Percentiles rank a stretch among this genome's conserved stretches.
phyloP scores from a whole-genome alignment of 352 stramenopile species.

The Globisporangium lucens region DNA sequence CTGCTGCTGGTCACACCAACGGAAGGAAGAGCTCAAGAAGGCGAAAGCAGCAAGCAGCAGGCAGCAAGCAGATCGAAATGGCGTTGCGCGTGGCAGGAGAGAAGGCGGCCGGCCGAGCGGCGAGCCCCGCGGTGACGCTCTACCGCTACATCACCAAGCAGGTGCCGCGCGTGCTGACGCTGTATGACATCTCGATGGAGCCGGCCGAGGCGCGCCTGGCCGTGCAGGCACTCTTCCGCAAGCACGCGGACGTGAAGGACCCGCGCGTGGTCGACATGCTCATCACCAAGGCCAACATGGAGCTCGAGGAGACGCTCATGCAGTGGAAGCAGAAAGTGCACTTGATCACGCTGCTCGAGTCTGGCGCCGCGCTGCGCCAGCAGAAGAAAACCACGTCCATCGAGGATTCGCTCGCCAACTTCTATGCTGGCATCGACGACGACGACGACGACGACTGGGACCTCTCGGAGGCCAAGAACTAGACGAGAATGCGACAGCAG shows the following conservation, averaged over 20 bases:
- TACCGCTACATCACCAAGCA: constrained; percentile 90
- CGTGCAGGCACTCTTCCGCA: constrained; percentile 93
- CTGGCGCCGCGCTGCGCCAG: constrained; percentile 51
- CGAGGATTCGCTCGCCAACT: constrained; percentile 75
- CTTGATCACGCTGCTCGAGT: constrained; percentile 84
- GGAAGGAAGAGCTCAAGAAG: neutral
- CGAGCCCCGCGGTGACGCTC: constrained; percentile 78
- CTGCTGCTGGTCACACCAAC: neutral
- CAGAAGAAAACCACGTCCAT: constrained; percentile 40
- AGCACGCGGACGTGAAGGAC: constrained; percentile 94
- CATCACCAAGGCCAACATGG: constrained; percentile 97
- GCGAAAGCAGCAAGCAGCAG: constrained; percentile 3
- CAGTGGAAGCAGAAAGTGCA: constrained; percentile 98
- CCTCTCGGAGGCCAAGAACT: constrained; percentile 28
- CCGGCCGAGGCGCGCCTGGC: constrained; percentile 80
- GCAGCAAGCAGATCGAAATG: constrained; percentile 32
- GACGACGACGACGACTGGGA: constrained; percentile 64
- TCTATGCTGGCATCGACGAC: constrained; percentile 68
- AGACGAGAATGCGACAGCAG: neutral
- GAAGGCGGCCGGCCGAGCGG: constrained; percentile 52
- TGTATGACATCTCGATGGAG: constrained; percentile 98
- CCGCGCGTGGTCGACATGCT: constrained; percentile 93
- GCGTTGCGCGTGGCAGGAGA: constrained; percentile 72
- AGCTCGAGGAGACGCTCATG: constrained; percentile 96
- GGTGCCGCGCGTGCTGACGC: constrained; percentile 94